Base-by-base conservation (phyloP, 106 monocot species). In the Dendrobium huoshanense region DNA sequence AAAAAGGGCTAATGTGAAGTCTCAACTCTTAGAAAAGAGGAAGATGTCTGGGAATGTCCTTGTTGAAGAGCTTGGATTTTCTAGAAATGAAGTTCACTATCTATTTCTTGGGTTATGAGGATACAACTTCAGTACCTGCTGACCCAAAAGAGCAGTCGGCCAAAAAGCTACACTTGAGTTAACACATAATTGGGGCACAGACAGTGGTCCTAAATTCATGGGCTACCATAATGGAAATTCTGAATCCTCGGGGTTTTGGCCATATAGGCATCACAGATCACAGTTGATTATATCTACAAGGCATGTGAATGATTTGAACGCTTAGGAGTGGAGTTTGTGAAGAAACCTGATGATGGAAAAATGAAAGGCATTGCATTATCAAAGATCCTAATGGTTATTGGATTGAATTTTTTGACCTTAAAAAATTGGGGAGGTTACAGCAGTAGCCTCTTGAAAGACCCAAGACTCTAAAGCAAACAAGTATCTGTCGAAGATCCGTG, bases 111-210 rank as follows among this genome's bases (percentile, higher is more conserved):
- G 98, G 98, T 55, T 98, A 98, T 87, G 98, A 95, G 97, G 83
- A 92, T 87, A 82, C 87, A 79, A 80, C 81, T 81, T 87, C 83
- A 27, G 94, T 89, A 76, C 98, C 98, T 41, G 73, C 81, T 29
- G 91, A 95, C 85, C 91, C 92, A 54, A 72, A 81, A 25, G 79
- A 94, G 75, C 80, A 92, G 75, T 98, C 72, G 49, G 88, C 79
- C 98, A 98, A 82, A 94, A 92, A 80, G 94, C 94, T 76, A 98
- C 98, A 44, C 85, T 98, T 78, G 98, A 98, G 87, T 88, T 98
- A 24, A 98, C 98, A 81, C 94, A 98, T 79, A 98, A 98, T 77
- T 98, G 98, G 98, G 98, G 98, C 27, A 92, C 98, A 41, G 98
- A 98, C 85, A 95, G 61, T 88, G 98, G 95, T 91, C 89, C 92